A percentile compares a stretch with the other conserved stretches of the same genome.
Evolutionary conservation across 2,329 filamentous ascomycete genomes (phyloP).

Genomic region (Neofusicoccum umdonicola): DNA sequence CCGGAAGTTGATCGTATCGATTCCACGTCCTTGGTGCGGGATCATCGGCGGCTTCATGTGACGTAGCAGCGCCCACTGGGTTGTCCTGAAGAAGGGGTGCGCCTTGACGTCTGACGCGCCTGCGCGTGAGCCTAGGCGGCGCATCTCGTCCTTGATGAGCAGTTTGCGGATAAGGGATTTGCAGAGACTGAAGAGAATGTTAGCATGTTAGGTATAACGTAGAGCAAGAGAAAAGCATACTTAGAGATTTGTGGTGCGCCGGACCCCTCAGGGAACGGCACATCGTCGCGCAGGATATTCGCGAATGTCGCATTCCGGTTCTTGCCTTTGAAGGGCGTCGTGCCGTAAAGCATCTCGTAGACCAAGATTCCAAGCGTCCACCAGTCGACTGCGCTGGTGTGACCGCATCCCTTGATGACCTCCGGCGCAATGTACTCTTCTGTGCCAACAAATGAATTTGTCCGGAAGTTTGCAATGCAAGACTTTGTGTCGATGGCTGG

Average conservation of each 20-base stretch:
- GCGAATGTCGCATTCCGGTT: slow-evolving; percentile 97
- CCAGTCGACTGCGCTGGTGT: slow-evolving; percentile 98
- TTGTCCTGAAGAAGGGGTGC: slow-evolving; percentile 93
- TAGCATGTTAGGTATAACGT: background rate
- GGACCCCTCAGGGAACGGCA: slow-evolving; percentile 88
- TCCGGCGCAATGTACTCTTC: slow-evolving; percentile 99
- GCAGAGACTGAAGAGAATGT: slow-evolving; percentile 65
- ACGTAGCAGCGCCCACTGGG: slow-evolving; percentile 93
- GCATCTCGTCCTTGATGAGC: slow-evolving; percentile 95
- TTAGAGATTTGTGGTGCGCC: slow-evolving; percentile 84
- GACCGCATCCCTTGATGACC: slow-evolving; percentile 97
- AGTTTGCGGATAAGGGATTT: slow-evolving; percentile 96
- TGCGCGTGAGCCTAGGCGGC: slow-evolving; percentile 86
- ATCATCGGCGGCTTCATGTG: slow-evolving; percentile 98
- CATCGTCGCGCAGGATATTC: slow-evolving; percentile 93
- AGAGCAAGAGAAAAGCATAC: slow-evolving; percentile 57
- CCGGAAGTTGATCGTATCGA: slow-evolving; percentile 95
- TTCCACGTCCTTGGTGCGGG: slow-evolving; percentile 81
- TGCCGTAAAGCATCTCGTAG: slow-evolving; percentile 98
- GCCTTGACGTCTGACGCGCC: slow-evolving; percentile 95
- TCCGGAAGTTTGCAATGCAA: slow-evolving; percentile 96
- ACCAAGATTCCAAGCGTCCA: slow-evolving; percentile 97
- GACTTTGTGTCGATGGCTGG: slow-evolving; percentile 99
- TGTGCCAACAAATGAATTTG: slow-evolving; percentile 96
- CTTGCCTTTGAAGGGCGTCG: slow-evolving; percentile 98